phyloP scores from a whole-genome alignment of 2,329 filamentous ascomycete species.

The Botrytis aclada region DNA sequence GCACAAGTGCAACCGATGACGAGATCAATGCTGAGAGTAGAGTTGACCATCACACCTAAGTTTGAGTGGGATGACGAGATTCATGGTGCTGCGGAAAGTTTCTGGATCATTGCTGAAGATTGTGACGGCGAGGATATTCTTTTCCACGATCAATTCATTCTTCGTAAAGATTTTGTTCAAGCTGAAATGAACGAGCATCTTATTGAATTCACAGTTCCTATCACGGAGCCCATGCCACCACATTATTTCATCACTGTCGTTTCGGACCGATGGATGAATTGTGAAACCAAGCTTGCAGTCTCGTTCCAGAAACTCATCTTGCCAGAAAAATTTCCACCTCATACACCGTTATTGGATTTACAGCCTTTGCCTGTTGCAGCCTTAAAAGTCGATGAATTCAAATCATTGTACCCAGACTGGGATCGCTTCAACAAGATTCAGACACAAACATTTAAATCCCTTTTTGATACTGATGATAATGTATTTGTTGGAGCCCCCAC shows the following conservation, averaged over 20 bases:
- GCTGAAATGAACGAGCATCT: conserved; percentile 89
- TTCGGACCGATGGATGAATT: conserved; percentile 98
- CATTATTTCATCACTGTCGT: conserved; percentile 97
- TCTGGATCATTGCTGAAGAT: conserved; percentile 97
- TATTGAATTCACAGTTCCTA: conserved; percentile 93
- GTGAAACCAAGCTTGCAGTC: conserved; percentile 87
- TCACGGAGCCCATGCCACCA: conserved; percentile 95
- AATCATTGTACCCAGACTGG: conserved; percentile 78
- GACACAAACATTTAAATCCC: conserved; percentile 92
- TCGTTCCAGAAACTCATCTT: conserved; percentile 94
- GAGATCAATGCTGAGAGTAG: conserved; percentile 84
- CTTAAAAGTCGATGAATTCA: conserved; percentile 80
- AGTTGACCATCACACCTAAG: conserved; percentile 86
- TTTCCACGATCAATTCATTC: conserved; percentile 89
- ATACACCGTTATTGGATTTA: conserved; percentile 87
- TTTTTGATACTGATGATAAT: conserved; percentile 89
- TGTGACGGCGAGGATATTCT: conserved; percentile 95
- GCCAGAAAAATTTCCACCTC: conserved; percentile 91
- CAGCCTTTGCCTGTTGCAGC: conserved; percentile 88
- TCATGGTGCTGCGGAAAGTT: conserved; percentile 84
- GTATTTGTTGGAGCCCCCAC: conserved; percentile 91
- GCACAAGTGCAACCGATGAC: conserved; percentile 95
- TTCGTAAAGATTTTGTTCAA: conserved; percentile 83
- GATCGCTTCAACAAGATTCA: conserved; percentile 95
- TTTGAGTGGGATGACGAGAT: conserved; percentile 93